Conservation (phyloP, 306 rosid genomes). For the Casuarina cunninghamiana region DNA sequence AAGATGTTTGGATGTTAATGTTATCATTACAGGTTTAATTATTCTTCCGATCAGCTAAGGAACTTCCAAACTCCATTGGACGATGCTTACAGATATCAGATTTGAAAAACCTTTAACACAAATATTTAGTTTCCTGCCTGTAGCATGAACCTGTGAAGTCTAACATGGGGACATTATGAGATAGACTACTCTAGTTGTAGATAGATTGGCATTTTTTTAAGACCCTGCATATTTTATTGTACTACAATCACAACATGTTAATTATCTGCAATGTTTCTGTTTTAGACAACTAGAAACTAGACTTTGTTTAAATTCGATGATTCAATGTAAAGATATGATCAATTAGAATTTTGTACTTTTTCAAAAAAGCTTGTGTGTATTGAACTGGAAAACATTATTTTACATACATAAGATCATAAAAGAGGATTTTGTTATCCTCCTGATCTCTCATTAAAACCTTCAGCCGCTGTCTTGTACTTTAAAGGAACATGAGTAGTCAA, state of each 20-base stretch:
- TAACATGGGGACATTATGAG: slow-evolving; percentile 13
- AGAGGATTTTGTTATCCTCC: no score
- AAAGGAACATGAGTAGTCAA: no score
- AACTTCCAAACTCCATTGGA: slow-evolving; percentile 78
- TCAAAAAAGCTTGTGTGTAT: no score
- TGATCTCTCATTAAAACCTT: no score
- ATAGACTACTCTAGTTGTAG: slow-evolving; percentile 2
- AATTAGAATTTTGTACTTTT: no score
- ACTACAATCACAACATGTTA: not conserved
- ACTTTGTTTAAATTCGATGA: no score
- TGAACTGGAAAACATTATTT: no score
- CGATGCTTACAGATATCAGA: slow-evolving; percentile 70
- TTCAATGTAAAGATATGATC: no score
- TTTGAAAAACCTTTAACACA: slow-evolving; percentile 42
- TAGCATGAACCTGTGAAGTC: slow-evolving; percentile 10
- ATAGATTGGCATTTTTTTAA: slow-evolving; percentile 1
- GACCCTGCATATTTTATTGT: not conserved
- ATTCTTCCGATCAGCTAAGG: slow-evolving; percentile 73
- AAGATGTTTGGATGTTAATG: slow-evolving; percentile 15
- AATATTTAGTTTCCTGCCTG: not conserved
- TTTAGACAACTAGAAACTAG: not conserved
- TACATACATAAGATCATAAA: no score
- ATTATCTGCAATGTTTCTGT: not conserved
- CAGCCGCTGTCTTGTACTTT: no score
- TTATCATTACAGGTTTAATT: slow-evolving; percentile 65